Base-by-base conservation (phyloP, 805 yeast species). In the Yarrowia hollandica region DNA sequence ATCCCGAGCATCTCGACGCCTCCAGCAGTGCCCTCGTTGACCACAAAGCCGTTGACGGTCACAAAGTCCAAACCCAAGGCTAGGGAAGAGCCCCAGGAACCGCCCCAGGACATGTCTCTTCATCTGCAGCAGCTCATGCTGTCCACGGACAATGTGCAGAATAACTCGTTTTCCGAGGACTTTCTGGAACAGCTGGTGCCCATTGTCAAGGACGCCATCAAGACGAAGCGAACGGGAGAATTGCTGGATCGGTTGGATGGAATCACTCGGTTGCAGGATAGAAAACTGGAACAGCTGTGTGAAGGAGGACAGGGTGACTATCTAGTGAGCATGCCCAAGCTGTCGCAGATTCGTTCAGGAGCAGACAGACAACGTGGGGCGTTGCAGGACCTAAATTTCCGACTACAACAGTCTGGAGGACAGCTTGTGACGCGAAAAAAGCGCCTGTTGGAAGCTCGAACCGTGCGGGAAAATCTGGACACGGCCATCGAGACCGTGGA, bases 141-240 rank as follows among this genome's bases (percentile, higher is more conserved):
- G 15, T 41, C 48, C 4, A 31, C 48, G 1, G 50, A 55, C 38
- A 55, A 38, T 9, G 50, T 38, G 9, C 41, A 41, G 28, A 39
- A 55, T 30, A 31, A 38, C 15, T 38, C 50, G 5, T 41, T 55
- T n/a, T 61, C 68, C 10, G 86, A 83, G 60, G 91, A 86, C 65
- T 88, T 85, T 69, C 70, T 89, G 35, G 96, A 89, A 63, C 89
- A 87, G 69, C 77, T 90, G 61, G 86, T 89, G 2, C 95, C 95
- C 1, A 78, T 87, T 15, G 78, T 89, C 63, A 82, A 81, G 65
- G 79, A 82, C 9, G 85, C 90, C 18, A 72, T 90, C 39, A 75
- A 75, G 55, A 72, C 77, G 15, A 76, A 81, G 62, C 75, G 82
- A 0, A 75, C 88, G 31, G 78, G 83, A 6, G 82, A 78, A 15